Conservation (phyloP, 306 rosid species). For the Dalbergia oliveri region DNA sequence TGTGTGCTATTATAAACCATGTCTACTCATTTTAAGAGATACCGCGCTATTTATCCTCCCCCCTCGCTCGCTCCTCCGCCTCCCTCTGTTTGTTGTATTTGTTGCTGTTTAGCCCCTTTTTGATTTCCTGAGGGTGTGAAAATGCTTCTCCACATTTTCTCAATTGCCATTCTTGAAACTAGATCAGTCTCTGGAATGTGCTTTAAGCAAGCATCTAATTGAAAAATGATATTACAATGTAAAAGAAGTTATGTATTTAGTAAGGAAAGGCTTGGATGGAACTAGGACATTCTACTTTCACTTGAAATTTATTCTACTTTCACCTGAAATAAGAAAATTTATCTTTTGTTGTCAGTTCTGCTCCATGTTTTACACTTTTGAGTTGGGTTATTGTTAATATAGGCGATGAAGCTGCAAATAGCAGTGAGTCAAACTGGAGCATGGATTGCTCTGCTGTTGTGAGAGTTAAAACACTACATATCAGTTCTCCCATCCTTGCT, state of each 20-base stretch:
- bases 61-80: background rate
- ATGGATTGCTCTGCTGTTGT: constrained; percentile 77
- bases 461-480: constrained; percentile 80
- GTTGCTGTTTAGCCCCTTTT: background rate
- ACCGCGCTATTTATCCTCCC: background rate
- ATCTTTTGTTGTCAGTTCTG: constrained; percentile 3
- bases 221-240: background rate
- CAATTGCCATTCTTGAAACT: background rate
- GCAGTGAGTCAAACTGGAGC: constrained; percentile 72
- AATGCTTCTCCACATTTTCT: background rate
- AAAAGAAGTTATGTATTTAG: background rate
- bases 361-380: constrained; percentile 7
- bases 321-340: constrained; percentile 23
- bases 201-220: background rate
- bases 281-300: constrained; percentile 21
- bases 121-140: background rate
- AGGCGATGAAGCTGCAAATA: constrained; percentile 83
- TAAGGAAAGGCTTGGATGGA: background rate
- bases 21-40: background rate
- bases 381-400: constrained; percentile 26
- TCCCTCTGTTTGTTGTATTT: background rate
- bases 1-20: background rate
- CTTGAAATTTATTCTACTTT: constrained; percentile 19
- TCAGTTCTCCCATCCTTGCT: constrained; percentile 95
- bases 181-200: background rate